Conservation (phyloP, 2,329 filamentous ascomycete species). For the Curvularia eragrostidis region DNA sequence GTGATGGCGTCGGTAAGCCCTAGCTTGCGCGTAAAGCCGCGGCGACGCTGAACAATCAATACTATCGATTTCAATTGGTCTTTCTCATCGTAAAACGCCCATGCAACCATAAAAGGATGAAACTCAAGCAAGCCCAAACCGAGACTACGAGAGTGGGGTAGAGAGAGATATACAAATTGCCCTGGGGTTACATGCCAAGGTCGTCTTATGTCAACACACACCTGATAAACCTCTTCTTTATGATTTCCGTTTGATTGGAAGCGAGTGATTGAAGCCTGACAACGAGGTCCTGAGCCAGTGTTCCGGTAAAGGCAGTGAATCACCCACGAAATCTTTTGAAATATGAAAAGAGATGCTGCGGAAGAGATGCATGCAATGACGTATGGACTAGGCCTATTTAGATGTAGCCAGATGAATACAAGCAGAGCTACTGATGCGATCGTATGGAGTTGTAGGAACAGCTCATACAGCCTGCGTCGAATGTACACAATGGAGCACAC, state of each 20-base stretch:
- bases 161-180: constrained; percentile 9
- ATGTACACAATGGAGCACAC: not conserved
- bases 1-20: not conserved
- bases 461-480: not conserved
- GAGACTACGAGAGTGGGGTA: constrained; percentile 3
- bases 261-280: too few species aligned
- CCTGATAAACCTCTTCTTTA: not conserved
- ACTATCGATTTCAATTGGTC: constrained; percentile 1
- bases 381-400: not conserved
- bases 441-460: not conserved
- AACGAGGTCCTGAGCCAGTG: not conserved
- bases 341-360: not conserved
- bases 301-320: not conserved
- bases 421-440: not conserved
- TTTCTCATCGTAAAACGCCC: not conserved
- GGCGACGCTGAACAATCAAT: not conserved
- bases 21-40: not conserved
- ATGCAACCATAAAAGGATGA: constrained; percentile 20
- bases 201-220: not conserved
- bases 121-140: constrained; percentile 11
- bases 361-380: not conserved
- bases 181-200: constrained; percentile 3
- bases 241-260: not conserved
- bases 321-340: not conserved
- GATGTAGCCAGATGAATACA: constrained; percentile 1